Percentiles rank a stretch among this genome's conserved stretches.
Evolutionary conservation across 257 asterid species (phyloP).

Genomic region (Salvia hispanica): DNA sequence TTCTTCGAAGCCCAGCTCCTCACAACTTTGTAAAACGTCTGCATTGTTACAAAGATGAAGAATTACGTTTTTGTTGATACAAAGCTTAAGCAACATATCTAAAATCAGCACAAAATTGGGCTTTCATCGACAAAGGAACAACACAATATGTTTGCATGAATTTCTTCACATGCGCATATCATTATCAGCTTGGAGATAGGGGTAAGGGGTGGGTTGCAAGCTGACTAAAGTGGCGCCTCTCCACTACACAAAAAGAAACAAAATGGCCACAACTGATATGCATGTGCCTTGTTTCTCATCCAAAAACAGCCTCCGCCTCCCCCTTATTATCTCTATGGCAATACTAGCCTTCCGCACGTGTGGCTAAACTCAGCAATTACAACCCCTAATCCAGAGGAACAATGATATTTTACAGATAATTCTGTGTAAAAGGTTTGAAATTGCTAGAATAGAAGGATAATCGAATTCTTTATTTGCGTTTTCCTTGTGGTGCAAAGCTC

Average conservation of each 20-base stretch:
- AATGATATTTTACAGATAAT: slow-evolving; percentile 10
- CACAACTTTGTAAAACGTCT: slow-evolving; percentile 89
- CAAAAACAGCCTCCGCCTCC: no score
- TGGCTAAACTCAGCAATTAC: no score
- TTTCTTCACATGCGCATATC: slow-evolving; percentile 4
- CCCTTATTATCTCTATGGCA: background rate
- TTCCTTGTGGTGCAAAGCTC: slow-evolving; percentile 26
- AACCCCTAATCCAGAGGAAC: slow-evolving; percentile 14
- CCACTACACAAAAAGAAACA: slow-evolving; percentile 18
- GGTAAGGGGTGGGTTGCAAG: background rate
- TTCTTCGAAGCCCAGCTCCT: slow-evolving; percentile 99
- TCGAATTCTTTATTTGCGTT: background rate
- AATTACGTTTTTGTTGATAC: slow-evolving; percentile 19
- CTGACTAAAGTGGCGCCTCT: slow-evolving; percentile 15
- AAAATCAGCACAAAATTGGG: background rate
- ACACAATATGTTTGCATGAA: slow-evolving; percentile 16
- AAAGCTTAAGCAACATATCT: background rate
- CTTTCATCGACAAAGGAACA: background rate
- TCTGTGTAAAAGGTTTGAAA: background rate
- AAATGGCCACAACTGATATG: slow-evolving; percentile 12
- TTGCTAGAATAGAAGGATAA: background rate
- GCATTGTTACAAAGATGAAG: slow-evolving; percentile 39
- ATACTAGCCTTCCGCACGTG: slow-evolving; percentile 1
- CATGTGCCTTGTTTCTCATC: background rate
- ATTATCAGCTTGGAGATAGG: slow-evolving; percentile 13